A percentile compares a stretch with the other conserved stretches of the same genome.
Evolutionary conservation across 805 yeast genomes (phyloP).

Genomic region (Monosporozyma solicola): DNA sequence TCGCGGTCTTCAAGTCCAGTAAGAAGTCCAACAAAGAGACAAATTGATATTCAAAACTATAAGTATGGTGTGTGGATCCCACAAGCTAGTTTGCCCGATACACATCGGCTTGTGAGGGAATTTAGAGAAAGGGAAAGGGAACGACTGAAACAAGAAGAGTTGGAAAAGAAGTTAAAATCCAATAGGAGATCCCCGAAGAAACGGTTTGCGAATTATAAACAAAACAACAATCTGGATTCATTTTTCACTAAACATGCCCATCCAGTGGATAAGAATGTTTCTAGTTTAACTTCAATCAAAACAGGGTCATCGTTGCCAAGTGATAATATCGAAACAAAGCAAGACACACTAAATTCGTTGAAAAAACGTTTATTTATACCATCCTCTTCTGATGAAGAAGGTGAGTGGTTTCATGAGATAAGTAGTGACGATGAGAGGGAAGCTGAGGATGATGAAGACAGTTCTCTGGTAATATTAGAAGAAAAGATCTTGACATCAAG

Average conservation of each 20-base stretch:
- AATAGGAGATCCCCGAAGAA: constrained; percentile 7
- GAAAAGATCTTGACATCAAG: constrained; percentile 3
- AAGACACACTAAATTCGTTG: neutral
- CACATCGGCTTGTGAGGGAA: constrained; percentile 10
- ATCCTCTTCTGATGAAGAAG: neutral
- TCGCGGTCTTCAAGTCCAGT: constrained; percentile 1
- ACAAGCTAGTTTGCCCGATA: constrained; percentile 13
- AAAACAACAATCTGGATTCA: constrained; percentile 20
- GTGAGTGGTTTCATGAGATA: neutral
- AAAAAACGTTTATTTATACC: constrained; percentile 18
- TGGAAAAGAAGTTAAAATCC: neutral
- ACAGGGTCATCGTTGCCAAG: neutral
- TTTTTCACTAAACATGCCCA: constrained; percentile 18
- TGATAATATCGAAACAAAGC: neutral
- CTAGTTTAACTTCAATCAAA: constrained; percentile 2
- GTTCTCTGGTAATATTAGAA: neutral
- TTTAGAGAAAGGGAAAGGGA: constrained; percentile 6
- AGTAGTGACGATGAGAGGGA: constrained; percentile 6
- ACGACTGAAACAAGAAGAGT: neutral
- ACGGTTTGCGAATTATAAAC: constrained; percentile 6
- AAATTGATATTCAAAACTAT: constrained; percentile 10
- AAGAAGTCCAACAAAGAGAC: constrained; percentile 16
- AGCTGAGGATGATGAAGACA: constrained; percentile 1
- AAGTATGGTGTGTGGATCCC: constrained; percentile 17
- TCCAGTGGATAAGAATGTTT: constrained; percentile 9